Conservation (phyloP, 176 grass and related monocot genomes). For the Zoysia japonica region DNA sequence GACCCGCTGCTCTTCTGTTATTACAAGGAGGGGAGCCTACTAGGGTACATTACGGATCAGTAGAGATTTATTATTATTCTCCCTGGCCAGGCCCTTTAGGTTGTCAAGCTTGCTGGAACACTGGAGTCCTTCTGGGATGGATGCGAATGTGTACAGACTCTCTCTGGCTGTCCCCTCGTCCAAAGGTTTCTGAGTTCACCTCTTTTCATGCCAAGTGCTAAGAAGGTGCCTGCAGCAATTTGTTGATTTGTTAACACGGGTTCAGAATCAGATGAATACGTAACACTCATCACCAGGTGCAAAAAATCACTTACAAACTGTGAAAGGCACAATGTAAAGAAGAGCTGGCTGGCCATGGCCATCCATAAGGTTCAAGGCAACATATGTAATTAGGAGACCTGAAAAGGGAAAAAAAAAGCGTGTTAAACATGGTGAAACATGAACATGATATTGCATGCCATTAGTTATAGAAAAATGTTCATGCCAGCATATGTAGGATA, state of each 20-base stretch:
- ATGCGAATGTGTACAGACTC: slow-evolving; percentile 64
- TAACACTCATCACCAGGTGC: background rate
- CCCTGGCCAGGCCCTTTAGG: background rate
- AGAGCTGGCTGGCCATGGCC: slow-evolving; percentile 92
- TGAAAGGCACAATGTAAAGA: slow-evolving; percentile 98
- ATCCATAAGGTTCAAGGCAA: slow-evolving; percentile 97
- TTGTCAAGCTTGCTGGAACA: background rate
- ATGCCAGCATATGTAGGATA: background rate
- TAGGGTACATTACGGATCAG: slow-evolving; percentile 7
- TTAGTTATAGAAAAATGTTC: background rate
- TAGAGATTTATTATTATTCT: background rate
- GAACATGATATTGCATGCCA: background rate
- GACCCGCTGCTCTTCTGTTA: background rate
- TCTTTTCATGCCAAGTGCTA: slow-evolving; percentile 66
- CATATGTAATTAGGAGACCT: slow-evolving; percentile 92
- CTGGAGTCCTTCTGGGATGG: slow-evolving; percentile 31
- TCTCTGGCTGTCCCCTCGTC: slow-evolving; percentile 79
- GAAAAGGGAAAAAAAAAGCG: background rate
- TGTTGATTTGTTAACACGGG: background rate
- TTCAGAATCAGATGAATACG: background rate
- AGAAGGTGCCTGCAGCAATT: slow-evolving; percentile 66
- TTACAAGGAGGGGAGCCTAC: background rate
- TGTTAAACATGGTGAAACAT: background rate
- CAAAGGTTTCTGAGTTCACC: slow-evolving; percentile 85
- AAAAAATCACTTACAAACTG: slow-evolving; percentile 59